phyloP scores from a whole-genome alignment of 805 yeast species.

The Candida parachauliodes region DNA sequence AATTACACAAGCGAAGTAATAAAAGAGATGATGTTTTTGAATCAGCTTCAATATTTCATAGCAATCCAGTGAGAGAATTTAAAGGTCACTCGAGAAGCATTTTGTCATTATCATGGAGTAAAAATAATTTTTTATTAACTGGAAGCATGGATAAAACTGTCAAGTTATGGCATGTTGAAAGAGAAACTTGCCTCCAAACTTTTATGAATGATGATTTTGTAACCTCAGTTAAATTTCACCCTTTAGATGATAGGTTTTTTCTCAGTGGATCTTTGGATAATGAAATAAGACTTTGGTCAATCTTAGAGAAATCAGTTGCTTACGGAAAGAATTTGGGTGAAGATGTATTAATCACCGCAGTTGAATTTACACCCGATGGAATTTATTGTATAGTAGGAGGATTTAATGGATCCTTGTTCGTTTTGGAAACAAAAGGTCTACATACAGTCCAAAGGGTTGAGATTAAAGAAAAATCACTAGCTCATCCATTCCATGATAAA shows the following conservation, averaged over 20 bases:
- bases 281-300: conserved; percentile 75
- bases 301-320: conserved; percentile 65
- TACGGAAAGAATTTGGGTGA: conserved; percentile 51
- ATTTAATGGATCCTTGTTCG: conserved; percentile 64
- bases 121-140: conserved; percentile 73
- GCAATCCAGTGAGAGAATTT: conserved; percentile 56
- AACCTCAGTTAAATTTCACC: conserved; percentile 76
- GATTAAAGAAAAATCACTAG: conserved; percentile 24
- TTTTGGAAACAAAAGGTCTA: conserved; percentile 63
- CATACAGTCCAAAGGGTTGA: conserved; percentile 34
- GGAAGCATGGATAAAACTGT: conserved; percentile 86
- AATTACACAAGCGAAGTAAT: conserved; percentile 4
- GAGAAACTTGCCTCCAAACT: conserved; percentile 56
- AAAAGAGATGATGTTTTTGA: conserved; percentile 19
- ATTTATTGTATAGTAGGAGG: conserved; percentile 70
- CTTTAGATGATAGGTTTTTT: conserved; percentile 82
- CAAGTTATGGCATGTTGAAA: conserved; percentile 78
- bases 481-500: conserved; percentile 21
- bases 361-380: conserved; percentile 64
- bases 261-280: conserved; percentile 79
- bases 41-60: conserved; percentile 77
- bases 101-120: conserved; percentile 82
- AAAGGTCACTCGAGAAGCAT: conserved; percentile 69
- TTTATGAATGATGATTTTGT: conserved; percentile 80
- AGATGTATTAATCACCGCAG: conserved; percentile 68